phyloP scores from a whole-genome alignment of 2,329 filamentous ascomycete genomes.

The Scedosporium boydii region DNA sequence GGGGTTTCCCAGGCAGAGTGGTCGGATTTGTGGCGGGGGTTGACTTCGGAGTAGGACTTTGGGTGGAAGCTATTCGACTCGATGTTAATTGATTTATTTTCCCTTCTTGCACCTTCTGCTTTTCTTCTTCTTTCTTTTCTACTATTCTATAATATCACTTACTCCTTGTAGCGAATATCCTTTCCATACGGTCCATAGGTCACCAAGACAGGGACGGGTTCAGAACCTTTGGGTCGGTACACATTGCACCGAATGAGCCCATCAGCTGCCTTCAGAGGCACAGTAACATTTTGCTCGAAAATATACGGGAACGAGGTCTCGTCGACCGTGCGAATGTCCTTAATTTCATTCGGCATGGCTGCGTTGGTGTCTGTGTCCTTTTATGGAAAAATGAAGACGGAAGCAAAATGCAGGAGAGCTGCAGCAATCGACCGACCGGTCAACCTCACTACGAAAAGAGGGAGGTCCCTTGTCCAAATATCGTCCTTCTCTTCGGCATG shows the following conservation, averaged over 20 bases:
- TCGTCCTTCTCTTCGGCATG: not conserved
- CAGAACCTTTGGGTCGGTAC: conserved; percentile 21
- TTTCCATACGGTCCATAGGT: conserved; percentile 70
- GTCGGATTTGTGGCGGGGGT: conserved; percentile 39
- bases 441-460: too few relatives aligned
- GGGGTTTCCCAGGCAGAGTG: conserved; percentile 53
- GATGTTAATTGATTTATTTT: too few relatives aligned
- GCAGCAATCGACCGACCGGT: not conserved
- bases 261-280: conserved; percentile 19
- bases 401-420: not conserved
- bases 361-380: not conserved
- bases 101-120: too few relatives aligned
- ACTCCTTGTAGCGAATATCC: conserved; percentile 54
- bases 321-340: conserved; percentile 19
- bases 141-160: conserved; percentile 9
- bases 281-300: conserved; percentile 24
- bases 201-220: conserved; percentile 46
- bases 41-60: conserved; percentile 37
- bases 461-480: not conserved
- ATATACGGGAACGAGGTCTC: conserved; percentile 29
- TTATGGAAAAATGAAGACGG: not conserved
- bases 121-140: too few relatives aligned
- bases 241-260: conserved; percentile 27
- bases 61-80: conserved; percentile 22
- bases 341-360: conserved; percentile 20